Percentiles rank a stretch among this genome's conserved stretches.
Evolutionary conservation across 306 rosid genomes (phyloP).

Genomic region (Ammopiptanthus mongolicus): DNA sequence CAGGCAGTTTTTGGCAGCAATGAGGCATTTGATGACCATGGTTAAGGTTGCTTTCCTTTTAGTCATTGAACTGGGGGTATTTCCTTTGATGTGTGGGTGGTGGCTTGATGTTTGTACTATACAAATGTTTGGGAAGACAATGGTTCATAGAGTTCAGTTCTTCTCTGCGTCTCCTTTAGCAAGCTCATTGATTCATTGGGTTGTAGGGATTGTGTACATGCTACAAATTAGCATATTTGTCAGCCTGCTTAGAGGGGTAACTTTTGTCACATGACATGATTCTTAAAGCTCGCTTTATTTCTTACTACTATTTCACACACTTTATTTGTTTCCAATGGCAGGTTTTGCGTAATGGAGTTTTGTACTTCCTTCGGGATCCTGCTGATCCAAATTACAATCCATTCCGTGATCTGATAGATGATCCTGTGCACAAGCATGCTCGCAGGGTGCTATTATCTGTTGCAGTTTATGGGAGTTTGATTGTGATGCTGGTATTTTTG

Average conservation of each 20-base stretch:
- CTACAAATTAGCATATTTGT: slow-evolving; percentile 96
- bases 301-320: background rate
- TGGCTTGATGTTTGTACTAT: slow-evolving; percentile 98
- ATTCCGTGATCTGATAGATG: slow-evolving; percentile 96
- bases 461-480: slow-evolving; percentile 96
- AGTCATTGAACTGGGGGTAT: slow-evolving; percentile 97
- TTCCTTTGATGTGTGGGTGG: slow-evolving; percentile 99
- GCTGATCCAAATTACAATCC: slow-evolving; percentile 99
- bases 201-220: slow-evolving; percentile 97
- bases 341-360: slow-evolving; percentile 97
- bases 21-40: slow-evolving; percentile 99
- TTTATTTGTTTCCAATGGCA: slow-evolving; percentile 30
- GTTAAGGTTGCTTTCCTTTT: slow-evolving; percentile 98
- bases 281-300: background rate
- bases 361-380: slow-evolving; percentile 95
- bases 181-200: slow-evolving; percentile 98
- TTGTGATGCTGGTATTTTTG: slow-evolving; percentile 95
- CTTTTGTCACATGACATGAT: slow-evolving; percentile 6
- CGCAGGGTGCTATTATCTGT: slow-evolving; percentile 94
- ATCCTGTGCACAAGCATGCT: slow-evolving; percentile 98
- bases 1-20: slow-evolving; percentile 95
- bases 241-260: slow-evolving; percentile 99
- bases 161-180: slow-evolving; percentile 93
- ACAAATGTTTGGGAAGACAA: slow-evolving; percentile 94
- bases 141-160: slow-evolving; percentile 94